Base-by-base conservation (phyloP, 257 asterid species). In the Paulownia fortunei region DNA sequence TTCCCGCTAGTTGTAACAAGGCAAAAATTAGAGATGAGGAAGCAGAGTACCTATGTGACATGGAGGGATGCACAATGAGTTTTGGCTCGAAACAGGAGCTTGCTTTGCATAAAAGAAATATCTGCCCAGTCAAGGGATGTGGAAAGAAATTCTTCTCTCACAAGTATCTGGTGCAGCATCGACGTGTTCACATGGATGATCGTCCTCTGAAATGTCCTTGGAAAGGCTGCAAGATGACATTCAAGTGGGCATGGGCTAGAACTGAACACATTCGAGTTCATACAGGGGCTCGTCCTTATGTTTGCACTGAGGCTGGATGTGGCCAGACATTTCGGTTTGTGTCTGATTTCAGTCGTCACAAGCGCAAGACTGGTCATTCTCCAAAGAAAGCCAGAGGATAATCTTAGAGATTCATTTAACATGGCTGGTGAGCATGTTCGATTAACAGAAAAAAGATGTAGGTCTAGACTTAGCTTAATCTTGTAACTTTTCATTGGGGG, bases 231-330 rank as follows among this genome's bases (percentile, higher is more conserved):
- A 96, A 90, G 90, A 96, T 96, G 99, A 65, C 98, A 0, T 96
- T 96, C 76, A 96, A 96, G 83, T 96, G 99, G 99, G 97, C 99
- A 6, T 96, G 99, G 99, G 99, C 99, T 5, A 80, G 98, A 62
- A 96, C 99, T 0, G 99, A 96, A 72, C 99, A 96, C 85, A 90
- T 96, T 16, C 87, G 99, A 54, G 98, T 96, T 68, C 99, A 96
- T 66, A 96, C 99, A 0, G 99, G 99, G 74, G 99, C 86, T 13
- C 96, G 99, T 8, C 99, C 99, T 15, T 96, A 96, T 56, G 87
- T 88, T 8, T 96, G 99, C 81, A 82, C 92, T 0, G 97, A 86
- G 84, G 51, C 87, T 1, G 99, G 97, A 23, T 96, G 99, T 69
- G 97, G 97, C 8, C 97, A 93, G 88, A 96, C 98, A 2, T 96